phyloP scores from a whole-genome alignment of 2,329 filamentous ascomycete species.

The Calycina herbarum region DNA sequence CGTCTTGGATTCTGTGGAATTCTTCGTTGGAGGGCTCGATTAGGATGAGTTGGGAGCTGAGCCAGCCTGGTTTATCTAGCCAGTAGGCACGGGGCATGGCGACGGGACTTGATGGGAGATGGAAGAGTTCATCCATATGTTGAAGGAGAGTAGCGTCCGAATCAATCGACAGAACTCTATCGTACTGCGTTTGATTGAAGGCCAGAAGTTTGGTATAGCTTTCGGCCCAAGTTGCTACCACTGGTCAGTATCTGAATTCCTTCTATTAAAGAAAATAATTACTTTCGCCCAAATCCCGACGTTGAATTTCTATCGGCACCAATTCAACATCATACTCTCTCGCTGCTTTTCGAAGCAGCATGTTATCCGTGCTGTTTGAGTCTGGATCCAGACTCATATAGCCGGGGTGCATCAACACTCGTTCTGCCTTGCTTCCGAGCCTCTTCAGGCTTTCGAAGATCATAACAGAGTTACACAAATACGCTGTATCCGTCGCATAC shows the following conservation, averaged over 20 bases:
- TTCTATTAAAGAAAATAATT: conserved; percentile 28
- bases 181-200: conserved; percentile 64
- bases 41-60: conserved; percentile 58
- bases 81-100: conserved; percentile 65
- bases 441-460: conserved; percentile 41
- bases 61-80: conserved; percentile 44
- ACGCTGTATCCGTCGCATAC: conserved; percentile 31
- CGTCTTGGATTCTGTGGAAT: conserved; percentile 40
- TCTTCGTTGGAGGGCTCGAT: conserved; percentile 55
- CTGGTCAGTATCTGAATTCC: conserved; percentile 24
- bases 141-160: conserved; percentile 36
- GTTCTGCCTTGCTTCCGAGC: conserved; percentile 46
- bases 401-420: conserved; percentile 47
- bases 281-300: conserved; percentile 28
- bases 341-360: conserved; percentile 44
- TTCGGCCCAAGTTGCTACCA: conserved; percentile 55
- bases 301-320: conserved; percentile 44
- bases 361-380: conserved; percentile 35
- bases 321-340: conserved; percentile 47
- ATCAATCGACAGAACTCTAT: conserved; percentile 20
- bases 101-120: conserved; percentile 51
- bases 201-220: conserved; percentile 66
- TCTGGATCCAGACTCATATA: conserved; percentile 38
- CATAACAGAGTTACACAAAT: conserved; percentile 2
- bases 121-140: conserved; percentile 60